phyloP scores from a whole-genome alignment of 2,329 filamentous ascomycete species.

The Dothideomycetes sp. region DNA sequence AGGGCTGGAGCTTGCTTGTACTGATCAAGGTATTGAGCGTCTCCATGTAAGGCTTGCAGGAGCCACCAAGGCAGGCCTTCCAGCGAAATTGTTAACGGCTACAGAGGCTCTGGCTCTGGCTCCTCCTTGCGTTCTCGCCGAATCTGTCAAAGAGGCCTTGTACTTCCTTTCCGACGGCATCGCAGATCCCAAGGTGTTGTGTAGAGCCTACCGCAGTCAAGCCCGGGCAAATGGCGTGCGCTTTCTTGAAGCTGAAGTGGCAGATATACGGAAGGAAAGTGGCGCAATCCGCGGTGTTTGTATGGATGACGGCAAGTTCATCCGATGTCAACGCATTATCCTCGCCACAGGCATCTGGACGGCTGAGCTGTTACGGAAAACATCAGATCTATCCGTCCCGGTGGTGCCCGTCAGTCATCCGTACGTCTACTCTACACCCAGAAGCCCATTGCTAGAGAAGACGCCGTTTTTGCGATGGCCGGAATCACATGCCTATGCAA shows the following conservation, averaged over 20 bases:
- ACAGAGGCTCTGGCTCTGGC: background rate
- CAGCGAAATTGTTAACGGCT: background rate
- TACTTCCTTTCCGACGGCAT: slow-evolving; percentile 8
- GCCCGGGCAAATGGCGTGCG: slow-evolving; percentile 1
- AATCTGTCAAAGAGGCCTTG: slow-evolving; percentile 1
- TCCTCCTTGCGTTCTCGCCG: background rate
- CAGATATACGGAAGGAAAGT: background rate
- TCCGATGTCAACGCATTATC: slow-evolving; percentile 1
- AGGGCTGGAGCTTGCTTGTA: slow-evolving; percentile 7
- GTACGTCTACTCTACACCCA: slow-evolving; percentile 20
- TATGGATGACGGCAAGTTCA: background rate
- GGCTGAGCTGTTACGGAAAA: background rate
- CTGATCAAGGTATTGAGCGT: slow-evolving; percentile 2
- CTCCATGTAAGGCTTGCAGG: background rate
- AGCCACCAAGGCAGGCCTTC: background rate
- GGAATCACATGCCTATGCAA: slow-evolving; percentile 24
- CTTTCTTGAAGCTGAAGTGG: background rate
- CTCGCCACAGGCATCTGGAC: slow-evolving; percentile 21
- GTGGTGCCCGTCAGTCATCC: slow-evolving; percentile 25
- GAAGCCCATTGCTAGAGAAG: slow-evolving; percentile 4
- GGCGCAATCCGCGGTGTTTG: background rate
- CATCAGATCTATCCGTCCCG: slow-evolving; percentile 17
- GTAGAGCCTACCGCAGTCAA: slow-evolving; percentile 1
- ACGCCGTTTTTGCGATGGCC: slow-evolving; percentile 24
- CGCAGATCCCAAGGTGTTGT: slow-evolving; percentile 7